phyloP scores from a whole-genome alignment of 2,329 filamentous ascomycete genomes.

The Raffaelea ambrosiae region DNA sequence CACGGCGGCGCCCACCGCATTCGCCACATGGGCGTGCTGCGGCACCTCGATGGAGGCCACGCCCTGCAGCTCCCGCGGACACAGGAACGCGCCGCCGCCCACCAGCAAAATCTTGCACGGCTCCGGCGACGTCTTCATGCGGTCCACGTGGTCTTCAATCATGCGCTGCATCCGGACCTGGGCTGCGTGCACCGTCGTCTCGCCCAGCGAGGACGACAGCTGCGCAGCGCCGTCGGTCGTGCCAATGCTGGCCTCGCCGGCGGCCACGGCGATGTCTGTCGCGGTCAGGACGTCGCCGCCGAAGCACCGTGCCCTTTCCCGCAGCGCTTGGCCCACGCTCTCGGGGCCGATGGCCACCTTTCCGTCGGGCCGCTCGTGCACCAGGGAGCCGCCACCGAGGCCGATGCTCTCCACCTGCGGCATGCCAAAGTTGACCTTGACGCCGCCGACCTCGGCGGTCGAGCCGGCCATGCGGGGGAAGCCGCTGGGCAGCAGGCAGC shows the following conservation, averaged over 20 bases:
- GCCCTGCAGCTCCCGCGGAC: conserved; percentile 43
- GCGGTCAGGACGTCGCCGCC: conserved; percentile 48
- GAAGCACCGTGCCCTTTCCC: conserved; percentile 45
- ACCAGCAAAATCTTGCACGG: conserved; percentile 53
- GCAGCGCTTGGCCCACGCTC: conserved; percentile 30
- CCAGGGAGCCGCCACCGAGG: conserved; percentile 48
- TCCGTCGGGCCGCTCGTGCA: conserved; percentile 37
- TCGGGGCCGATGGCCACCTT: conserved; percentile 17
- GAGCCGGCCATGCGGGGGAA: conserved; percentile 56
- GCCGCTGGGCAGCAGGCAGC: conserved; percentile 50
- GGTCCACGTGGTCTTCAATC: conserved; percentile 49
- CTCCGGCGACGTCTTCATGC: conserved; percentile 53
- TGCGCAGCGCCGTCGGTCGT: conserved; percentile 19
- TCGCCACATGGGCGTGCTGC: conserved; percentile 49
- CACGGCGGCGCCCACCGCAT: conserved; percentile 57
- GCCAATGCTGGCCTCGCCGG: conserved; percentile 14
- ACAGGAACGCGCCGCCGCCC: conserved; percentile 53
- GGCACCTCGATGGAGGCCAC: conserved; percentile 49
- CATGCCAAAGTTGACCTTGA: conserved; percentile 52
- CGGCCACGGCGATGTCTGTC: conserved; percentile 42
- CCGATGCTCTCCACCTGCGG: conserved; percentile 53
- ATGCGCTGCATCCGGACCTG: conserved; percentile 34
- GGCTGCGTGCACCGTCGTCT: conserved; percentile 24
- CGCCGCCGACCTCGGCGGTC: conserved; percentile 52
- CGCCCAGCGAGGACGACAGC: too few relatives aligned